Evolutionary conservation across 2,329 filamentous ascomycete genomes (phyloP), one percentile per base, ranked within the genome.

Genomic region (Ceratocystis destructans): DNA sequence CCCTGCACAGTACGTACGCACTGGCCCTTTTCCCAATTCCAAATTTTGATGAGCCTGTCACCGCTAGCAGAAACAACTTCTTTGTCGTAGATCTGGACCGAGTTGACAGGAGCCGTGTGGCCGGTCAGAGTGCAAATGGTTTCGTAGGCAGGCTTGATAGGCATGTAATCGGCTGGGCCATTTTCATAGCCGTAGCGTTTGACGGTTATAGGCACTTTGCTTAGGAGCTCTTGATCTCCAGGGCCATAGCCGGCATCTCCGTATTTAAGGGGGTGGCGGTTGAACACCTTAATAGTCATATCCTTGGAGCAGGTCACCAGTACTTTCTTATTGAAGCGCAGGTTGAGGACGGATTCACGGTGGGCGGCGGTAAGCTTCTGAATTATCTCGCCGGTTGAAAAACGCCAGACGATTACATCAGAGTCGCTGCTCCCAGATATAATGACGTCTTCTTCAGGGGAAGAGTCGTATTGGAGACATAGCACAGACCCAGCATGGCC

Each of bases 291-390:
- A 79, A 99, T 96, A 0, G 88, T 88, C 75, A 92, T 95, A 75
- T 99, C 94, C 74, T 99, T 99, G 62, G 93, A 97, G 72, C 94
- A 97, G 0, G 94, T 99, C 12, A 97, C 90, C 3, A 99, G 80
- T 69, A 95, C 95, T 7, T 90, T 84, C 70, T 90, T 87, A 73
- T 97, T 92, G 70, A 97, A 99, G 69, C 89, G 85, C 66, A 99
- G 85, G 72, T 97, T 97, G 17, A 99, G 79, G 0, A 99, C 92
- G 0, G 93, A 96, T 75, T 99, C 94, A 37, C 81, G 79, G 73
- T 99, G 94, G 0, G 93, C 93, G 57, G 84, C 80, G 0, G 80
- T 80, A 41, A 97, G 83, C 67, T 85, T 85, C 72, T 92, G 88
- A 12, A 97, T 76, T 45, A 90, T 83, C 72, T 92, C 80, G 2